These are phyloP conservation scores for Wallacemonas sp. DNA, from an alignment of 208 protist species.

Conservation along the genomic window DNA sequence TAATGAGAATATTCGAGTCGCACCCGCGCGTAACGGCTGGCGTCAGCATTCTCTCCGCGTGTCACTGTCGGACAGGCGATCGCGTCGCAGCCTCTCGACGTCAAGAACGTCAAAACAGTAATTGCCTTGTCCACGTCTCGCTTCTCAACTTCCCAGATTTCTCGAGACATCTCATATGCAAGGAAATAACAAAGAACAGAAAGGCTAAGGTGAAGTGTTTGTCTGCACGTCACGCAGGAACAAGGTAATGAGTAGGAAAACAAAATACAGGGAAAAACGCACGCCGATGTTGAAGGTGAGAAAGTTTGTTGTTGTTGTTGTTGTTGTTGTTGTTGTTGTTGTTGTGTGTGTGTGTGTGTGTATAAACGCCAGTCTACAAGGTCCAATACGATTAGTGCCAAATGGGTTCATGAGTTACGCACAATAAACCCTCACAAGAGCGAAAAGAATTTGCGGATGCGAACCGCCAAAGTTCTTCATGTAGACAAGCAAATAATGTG, in stretches of 20 bases:
- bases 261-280: not conserved
- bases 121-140: conserved; percentile 14
- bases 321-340: no score
- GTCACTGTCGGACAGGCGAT: conserved; percentile 14
- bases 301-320: no score
- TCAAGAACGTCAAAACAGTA: conserved; percentile 9
- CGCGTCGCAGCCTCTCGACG: conserved; percentile 6
- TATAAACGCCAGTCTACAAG: no score
- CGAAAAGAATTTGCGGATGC: no score
- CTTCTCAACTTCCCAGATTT: conserved; percentile 14
- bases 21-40: not conserved
- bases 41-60: not conserved
- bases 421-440: no score
- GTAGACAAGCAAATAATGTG: no score
- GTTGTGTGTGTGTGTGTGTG: no score
- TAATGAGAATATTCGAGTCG: conserved; percentile 4
- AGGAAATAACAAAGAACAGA: conserved; percentile 20
- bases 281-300: no score
- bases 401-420: no score
- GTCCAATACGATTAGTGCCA: no score
- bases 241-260: not conserved
- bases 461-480: no score
- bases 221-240: conserved; percentile 1
- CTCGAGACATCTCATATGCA: conserved; percentile 16
- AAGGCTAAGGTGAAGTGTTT: conserved; percentile 21